Evolutionary conservation across 805 yeast genomes (phyloP), one percentile per base, ranked within the genome.

Genomic region (Maudiozyma barnettii): DNA sequence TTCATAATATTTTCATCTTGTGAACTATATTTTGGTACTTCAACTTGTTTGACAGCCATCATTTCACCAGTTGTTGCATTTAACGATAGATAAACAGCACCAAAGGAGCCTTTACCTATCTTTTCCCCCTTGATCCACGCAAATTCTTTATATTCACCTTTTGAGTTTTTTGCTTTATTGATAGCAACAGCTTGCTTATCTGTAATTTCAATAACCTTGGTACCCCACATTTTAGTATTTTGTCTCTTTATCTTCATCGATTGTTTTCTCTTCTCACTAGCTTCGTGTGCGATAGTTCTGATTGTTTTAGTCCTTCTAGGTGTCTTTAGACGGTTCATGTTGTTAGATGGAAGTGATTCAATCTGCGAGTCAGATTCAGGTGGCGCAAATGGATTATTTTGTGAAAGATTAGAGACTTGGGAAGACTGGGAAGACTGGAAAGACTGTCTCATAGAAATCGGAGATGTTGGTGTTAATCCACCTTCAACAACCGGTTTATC

Each of bases 141-240:
- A 69, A 89, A 91, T 65, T 90, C 95, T 57, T 80, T 84, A 60
- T 77, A 76, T 44, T 79, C 77, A 13, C 90, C 93, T 46, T 74
- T 76, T 31, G 76, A 76, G 58, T 77, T 82, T 46, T 79, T 74
- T 45, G 85, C 65, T 53, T 79, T 79, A 56, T 82, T 82, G 22
- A 83, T 79, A 45, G 81, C 77, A 10, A 85, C 82, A 49, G 74
- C 72, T 51, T 78, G 82, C 20, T 76, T 79, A 2, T 91, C 81
- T 1, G 90, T 89, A 29, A 90, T 90, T 66, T 93, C 99, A 30
- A 89, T 82, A 14, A 88, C 95, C 52, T 77, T 82, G 51, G 87
- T 89, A 19, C 99, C 99, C 99, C 99, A 93, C 83, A 93, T 78
- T 67, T 93, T 95, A 1, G 99, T 93, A 59, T 93, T 87, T 47